Percentiles rank a stretch among this genome's conserved stretches.
phyloP scores from a whole-genome alignment of 2,329 filamentous ascomycete genomes.

The Paecilomyces sp. region DNA sequence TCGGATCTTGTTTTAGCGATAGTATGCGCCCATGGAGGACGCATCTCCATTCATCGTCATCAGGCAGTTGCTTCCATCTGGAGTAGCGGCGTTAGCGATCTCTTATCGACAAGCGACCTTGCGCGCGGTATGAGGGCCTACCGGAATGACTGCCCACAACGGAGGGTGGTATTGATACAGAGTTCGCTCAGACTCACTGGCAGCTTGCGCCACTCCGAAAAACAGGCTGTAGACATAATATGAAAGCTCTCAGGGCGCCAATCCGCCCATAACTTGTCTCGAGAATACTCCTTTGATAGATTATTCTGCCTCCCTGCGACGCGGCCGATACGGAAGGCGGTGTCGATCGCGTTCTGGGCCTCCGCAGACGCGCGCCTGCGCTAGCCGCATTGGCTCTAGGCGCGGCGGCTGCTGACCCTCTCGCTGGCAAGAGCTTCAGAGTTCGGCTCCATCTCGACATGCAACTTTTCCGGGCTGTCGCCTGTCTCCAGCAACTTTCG shows the following conservation, averaged over 20 bases:
- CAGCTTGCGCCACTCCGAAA: conserved; percentile 80
- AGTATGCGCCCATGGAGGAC: conserved; percentile 79
- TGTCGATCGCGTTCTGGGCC: conserved; percentile 10
- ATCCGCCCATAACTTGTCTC: background rate
- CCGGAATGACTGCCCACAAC: conserved; percentile 91
- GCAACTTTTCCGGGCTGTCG: conserved; percentile 24
- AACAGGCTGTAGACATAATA: conserved; percentile 37
- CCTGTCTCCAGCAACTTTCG: conserved; percentile 3
- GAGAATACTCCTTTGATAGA: background rate
- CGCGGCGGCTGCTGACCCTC: conserved; percentile 1
- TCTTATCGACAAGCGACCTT: background rate
- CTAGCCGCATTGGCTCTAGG: conserved; percentile 13
- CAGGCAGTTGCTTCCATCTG: conserved; percentile 73
- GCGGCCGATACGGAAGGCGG: conserved; percentile 13
- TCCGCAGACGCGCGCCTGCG: conserved; percentile 9
- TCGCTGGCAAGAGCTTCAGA: background rate
- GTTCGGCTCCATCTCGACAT: conserved; percentile 17
- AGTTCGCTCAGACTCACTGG: conserved; percentile 77
- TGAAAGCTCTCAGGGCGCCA: conserved; percentile 1
- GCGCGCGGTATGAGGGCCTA: conserved; percentile 18
- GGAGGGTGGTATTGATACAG: conserved; percentile 87
- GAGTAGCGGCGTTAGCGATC: background rate
- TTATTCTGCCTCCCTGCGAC: conserved; percentile 1
- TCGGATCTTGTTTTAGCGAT: conserved; percentile 73
- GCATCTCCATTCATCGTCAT: conserved; percentile 80